Base-by-base conservation (phyloP, 2,329 filamentous ascomycete genomes). In the Aspergillus ruber region DNA sequence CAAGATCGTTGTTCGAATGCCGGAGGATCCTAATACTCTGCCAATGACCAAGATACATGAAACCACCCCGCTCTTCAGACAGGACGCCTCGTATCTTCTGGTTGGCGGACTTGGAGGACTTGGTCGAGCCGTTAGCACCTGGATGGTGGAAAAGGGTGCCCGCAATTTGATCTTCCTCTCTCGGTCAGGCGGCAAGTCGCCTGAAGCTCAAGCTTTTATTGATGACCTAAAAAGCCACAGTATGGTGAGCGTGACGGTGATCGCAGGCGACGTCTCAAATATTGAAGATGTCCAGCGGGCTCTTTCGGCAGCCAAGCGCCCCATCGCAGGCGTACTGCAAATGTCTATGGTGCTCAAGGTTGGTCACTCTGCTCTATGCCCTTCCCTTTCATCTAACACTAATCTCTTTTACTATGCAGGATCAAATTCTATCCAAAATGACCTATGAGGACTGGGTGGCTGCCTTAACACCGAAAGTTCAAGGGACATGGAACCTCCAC, bases 391-490 rank as follows among this genome's bases (percentile, higher is more conserved):
- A 25, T 25, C 23, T 8, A 25, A 25, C 9, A 25, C 23, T 25
- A 25, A 25, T 9, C 10, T 1, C 0, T 25, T 25, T 25, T 25
- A 25, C 23, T 25, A 25, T 25, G 9, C 2, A 25, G 50, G 50
- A 54, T 20, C 42, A 27, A 17, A 35, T 20, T 15, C 53, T 59
- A 44, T 9, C 38, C 6, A 61, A 67, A 12, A 66, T 71, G 62
- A 57, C 50, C 1, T 61, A 65, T 38, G 53, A 63, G 4, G 56
- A 70, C n/a, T 74, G 65, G 57, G 40, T n/a, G 0, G 33, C 45
- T 1, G 49, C 62, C 1, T 51, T 68, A 0, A 52, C 52, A 10
- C 59, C 68, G 4, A 74, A 74, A 49, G 56, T 63, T 3, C 4
- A 49, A 2, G 54, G 52, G 6, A 53, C 61, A 46, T 67, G 61